Base-by-base conservation (phyloP, 352 stramenopile species). In the Phytophthora foliorum region DNA sequence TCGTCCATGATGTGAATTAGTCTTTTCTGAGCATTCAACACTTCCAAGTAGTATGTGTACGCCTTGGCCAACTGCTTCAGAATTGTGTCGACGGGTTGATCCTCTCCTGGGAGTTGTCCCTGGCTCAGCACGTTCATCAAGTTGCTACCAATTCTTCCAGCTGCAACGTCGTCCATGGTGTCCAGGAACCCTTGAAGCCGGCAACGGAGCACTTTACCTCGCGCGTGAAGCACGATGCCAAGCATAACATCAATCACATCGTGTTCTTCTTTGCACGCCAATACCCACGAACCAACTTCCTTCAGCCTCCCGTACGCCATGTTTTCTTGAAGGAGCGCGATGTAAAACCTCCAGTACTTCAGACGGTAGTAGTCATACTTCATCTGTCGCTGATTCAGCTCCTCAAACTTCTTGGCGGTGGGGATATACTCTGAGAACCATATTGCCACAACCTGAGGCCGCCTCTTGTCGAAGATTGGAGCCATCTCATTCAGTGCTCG, bases 221-320 rank as follows among this genome's bases (percentile, higher is more conserved):
- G 66, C 1, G 84, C 82, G 21, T 78, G 25, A 22, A 93, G 57
- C 6, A 83, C 77, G 11, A 81, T 69, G 1, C 61, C 71, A 9
- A 95, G 73, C 88, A 95, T 93, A 17, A 90, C 80, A 34, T 86
- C 81, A 70, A 95, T 89, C 32, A 88, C 84, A 46, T 93, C 85
- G 49, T 95, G 88, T 11, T 95, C 86, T 70, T 95, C 88, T 61
- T 93, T 93, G 70, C 88, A 94, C 3, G 83, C 80, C 5, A 90
- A 44, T 7, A 94, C 82, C 88, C 88, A 95, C 0, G 76, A 74
- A 10, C 69, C 79, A 14, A 93, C 75, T 41, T 95, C 88, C 45
- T 91, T 94, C 16, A 95, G 65, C 16, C 76, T 69, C 16, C 60
- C 78, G 42, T 93, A 91, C 17, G 75, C 81, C 4, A 75, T 63